phyloP scores from a whole-genome alignment of 1,139 yeast genomes.

The Petasospora rhodanensis region DNA sequence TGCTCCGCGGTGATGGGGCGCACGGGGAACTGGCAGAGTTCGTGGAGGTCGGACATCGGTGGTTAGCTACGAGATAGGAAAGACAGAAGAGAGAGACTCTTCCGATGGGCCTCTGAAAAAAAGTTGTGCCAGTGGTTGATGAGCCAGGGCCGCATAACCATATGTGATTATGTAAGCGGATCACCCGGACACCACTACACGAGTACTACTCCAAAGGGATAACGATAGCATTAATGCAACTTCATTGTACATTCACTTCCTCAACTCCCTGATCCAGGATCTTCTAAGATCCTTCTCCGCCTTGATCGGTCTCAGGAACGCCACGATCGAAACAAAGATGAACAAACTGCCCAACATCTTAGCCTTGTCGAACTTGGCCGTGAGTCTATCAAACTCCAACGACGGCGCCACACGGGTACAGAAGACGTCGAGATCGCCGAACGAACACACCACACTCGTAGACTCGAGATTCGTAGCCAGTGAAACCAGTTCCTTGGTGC shows the following conservation, averaged over 20 bases:
- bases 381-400: constrained; percentile 73
- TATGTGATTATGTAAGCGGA: too few species aligned
- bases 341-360: constrained; percentile 61
- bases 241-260: too few species aligned
- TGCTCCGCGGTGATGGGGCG: constrained; percentile 48
- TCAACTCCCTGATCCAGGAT: constrained; percentile 13
- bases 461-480: constrained; percentile 76
- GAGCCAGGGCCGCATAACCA: too few species aligned
- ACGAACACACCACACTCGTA: constrained; percentile 65
- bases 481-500: constrained; percentile 38
- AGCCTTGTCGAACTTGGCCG: constrained; percentile 59
- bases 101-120: too few species aligned
- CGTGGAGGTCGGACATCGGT: constrained; percentile 74
- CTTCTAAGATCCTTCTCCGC: constrained; percentile 40
- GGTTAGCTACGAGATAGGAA: too few species aligned
- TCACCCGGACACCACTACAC: too few species aligned
- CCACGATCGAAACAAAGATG: constrained; percentile 43
- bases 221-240: too few species aligned
- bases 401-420: constrained; percentile 81
- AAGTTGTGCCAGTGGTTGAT: too few species aligned
- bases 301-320: constrained; percentile 57
- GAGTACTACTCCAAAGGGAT: too few species aligned
- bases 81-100: too few species aligned
- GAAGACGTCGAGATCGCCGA: constrained; percentile 68
- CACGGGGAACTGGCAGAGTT: constrained; percentile 49